phyloP scores from a whole-genome alignment of 2,329 filamentous ascomycete genomes.

The Colletotrichum trifolii region DNA sequence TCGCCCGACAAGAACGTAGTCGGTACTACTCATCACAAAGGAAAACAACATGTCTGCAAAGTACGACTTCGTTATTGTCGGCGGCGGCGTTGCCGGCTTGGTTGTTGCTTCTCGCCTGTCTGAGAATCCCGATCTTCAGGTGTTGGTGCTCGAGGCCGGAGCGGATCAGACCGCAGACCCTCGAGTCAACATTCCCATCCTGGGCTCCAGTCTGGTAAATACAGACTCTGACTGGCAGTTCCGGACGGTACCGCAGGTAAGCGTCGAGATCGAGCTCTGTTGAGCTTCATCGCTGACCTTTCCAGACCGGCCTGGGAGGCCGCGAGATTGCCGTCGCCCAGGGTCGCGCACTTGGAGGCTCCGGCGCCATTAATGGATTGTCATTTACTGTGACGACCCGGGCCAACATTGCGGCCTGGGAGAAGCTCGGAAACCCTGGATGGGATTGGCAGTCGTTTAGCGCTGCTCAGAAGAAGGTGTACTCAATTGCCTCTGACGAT shows the following conservation, averaged over 20 bases:
- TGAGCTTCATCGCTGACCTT: slow-evolving; percentile 16
- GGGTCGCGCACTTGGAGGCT: slow-evolving; percentile 42
- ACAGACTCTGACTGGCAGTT: slow-evolving; percentile 42
- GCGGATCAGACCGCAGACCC: slow-evolving; percentile 42
- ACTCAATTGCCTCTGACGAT: slow-evolving; percentile 21
- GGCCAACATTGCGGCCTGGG: slow-evolving; percentile 43
- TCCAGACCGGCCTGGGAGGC: slow-evolving; percentile 33
- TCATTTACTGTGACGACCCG: slow-evolving; percentile 40
- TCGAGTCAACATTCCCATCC: slow-evolving; percentile 40
- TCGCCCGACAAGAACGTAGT: neutral
- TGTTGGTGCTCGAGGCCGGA: slow-evolving; percentile 46
- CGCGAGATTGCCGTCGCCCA: slow-evolving; percentile 39
- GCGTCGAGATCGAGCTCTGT: neutral
- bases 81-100: slow-evolving; percentile 36
- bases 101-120: slow-evolving; percentile 35
- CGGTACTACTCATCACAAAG: neutral
- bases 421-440: slow-evolving; percentile 42
- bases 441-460: slow-evolving; percentile 42
- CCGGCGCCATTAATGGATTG: slow-evolving; percentile 44
- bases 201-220: slow-evolving; percentile 41
- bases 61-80: slow-evolving; percentile 36
- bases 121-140: slow-evolving; percentile 36
- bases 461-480: slow-evolving; percentile 34
- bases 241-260: slow-evolving; percentile 41
- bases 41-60: slow-evolving; percentile 37